Conservation (phyloP, 495 filamentous ascomycete genomes). For the Saxophila tyrrhenica region DNA sequence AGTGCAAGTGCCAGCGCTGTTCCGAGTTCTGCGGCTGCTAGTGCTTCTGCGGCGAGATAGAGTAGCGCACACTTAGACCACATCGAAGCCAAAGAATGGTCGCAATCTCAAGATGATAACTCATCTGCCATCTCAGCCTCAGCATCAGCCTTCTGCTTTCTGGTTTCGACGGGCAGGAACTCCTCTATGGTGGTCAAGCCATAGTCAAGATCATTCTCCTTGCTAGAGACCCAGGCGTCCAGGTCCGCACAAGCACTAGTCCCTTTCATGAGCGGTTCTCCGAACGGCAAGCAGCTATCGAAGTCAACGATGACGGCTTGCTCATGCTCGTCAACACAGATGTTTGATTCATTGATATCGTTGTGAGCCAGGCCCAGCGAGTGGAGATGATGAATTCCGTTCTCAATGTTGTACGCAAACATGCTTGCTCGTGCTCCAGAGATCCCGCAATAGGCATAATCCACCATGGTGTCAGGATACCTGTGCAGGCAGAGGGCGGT, state of each 20-base stretch:
- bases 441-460: background rate
- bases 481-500: background rate
- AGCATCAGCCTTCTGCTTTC: too few relatives aligned
- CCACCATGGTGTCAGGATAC: background rate
- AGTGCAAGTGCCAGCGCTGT: constrained; percentile 2
- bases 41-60: background rate
- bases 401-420: background rate
- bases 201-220: background rate
- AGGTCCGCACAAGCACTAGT: background rate
- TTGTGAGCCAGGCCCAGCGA: constrained; percentile 22
- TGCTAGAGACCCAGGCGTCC: background rate
- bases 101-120: too few relatives aligned
- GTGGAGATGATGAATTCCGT: constrained; percentile 18
- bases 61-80: too few relatives aligned
- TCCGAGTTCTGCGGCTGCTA: background rate
- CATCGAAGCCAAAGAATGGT: too few relatives aligned
- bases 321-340: constrained; percentile 12
- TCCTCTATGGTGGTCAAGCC: background rate
- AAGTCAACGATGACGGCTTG: constrained; percentile 16
- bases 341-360: constrained; percentile 17
- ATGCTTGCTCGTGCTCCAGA: background rate
- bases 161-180: background rate
- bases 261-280: constrained; percentile 2
- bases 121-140: too few relatives aligned
- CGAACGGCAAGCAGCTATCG: constrained; percentile 19